These are phyloP conservation scores for Pichia scutulata DNA, from an alignment of 805 yeast genomes.

Conservation along the genomic window DNA sequence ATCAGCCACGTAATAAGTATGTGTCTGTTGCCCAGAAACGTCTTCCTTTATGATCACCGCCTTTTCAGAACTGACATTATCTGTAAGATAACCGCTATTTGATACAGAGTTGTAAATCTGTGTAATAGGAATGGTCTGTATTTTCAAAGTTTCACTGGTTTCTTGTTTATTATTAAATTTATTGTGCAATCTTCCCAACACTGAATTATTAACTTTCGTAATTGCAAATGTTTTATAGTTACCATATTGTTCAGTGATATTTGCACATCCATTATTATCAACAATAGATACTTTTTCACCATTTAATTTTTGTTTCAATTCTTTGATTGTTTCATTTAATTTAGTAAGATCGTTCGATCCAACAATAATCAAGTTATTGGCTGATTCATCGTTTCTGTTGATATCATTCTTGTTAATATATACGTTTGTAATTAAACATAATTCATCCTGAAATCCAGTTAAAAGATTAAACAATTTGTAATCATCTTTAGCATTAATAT, in stretches of 20 bases:
- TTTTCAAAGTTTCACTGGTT: not conserved
- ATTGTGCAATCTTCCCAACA: conserved; percentile 1
- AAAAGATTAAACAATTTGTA: conserved; percentile 12
- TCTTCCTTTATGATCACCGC: not conserved
- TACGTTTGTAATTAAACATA: conserved; percentile 17
- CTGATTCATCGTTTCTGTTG: not conserved
- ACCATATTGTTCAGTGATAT: conserved; percentile 5
- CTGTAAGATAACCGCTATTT: not conserved
- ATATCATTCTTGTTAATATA: not conserved
- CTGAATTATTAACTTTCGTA: conserved; percentile 3
- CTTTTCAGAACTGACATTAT: not conserved
- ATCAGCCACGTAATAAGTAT: not conserved
- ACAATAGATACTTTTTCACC: conserved; percentile 9
- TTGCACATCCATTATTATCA: conserved; percentile 9
- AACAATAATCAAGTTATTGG: conserved; percentile 11
- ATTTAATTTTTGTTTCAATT: conserved; percentile 16
- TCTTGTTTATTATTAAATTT: conserved; percentile 1
- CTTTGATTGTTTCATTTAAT: conserved; percentile 12
- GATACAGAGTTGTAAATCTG: not conserved
- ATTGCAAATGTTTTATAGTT: conserved; percentile 11
- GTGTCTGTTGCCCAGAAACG: not conserved
- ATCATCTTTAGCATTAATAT: conserved; percentile 1
- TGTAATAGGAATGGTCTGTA: not conserved
- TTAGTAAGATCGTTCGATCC: conserved; percentile 14
- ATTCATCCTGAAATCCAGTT: conserved; percentile 7